Percentiles rank a stretch among this genome's conserved stretches.
These are phyloP conservation scores for Trichoderma cornu-damae DNA, from an alignment of 2,329 filamentous ascomycete species.

Conservation along the genomic window DNA sequence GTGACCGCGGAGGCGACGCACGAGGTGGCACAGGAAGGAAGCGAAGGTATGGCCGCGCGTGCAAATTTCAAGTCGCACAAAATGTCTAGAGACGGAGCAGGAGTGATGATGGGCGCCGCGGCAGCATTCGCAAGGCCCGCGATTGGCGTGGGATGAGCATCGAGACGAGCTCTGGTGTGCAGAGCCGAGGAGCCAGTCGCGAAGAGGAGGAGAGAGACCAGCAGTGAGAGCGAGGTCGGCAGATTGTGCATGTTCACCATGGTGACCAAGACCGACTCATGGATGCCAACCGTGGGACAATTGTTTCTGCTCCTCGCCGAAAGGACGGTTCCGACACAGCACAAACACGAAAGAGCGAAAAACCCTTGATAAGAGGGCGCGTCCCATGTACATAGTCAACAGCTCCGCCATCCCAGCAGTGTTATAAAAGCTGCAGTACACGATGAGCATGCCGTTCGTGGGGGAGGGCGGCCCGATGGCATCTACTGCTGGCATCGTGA, in stretches of 20 bases:
- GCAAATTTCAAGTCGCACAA: not conserved
- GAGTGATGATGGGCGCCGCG: not conserved
- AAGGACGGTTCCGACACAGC: not conserved
- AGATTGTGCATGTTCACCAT: conserved; percentile 6
- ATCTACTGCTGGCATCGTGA: conserved; percentile 10
- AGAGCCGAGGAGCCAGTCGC: conserved; percentile 1
- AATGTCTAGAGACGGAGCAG: not conserved
- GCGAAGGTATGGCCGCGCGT: not conserved
- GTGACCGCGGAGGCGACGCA: conserved; percentile 6
- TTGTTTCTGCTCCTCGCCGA: not conserved
- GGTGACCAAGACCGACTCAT: not conserved
- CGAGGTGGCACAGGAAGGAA: conserved; percentile 1
- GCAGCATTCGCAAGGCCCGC: not conserved
- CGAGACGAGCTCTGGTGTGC: not conserved
- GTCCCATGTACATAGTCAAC: not conserved
- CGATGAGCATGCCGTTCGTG: not conserved
- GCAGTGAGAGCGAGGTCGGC: not conserved
- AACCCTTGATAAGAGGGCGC: not conserved
- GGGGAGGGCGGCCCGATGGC: not conserved
- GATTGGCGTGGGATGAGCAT: conserved; percentile 2
- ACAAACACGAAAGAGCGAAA: not conserved
- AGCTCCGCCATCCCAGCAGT: not conserved
- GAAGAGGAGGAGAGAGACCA: conserved; percentile 1
- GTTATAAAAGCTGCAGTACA: conserved; percentile 1
- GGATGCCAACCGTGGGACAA: not conserved